Conservation (phyloP, 345 rosid species). For the Populus deltoides region DNA sequence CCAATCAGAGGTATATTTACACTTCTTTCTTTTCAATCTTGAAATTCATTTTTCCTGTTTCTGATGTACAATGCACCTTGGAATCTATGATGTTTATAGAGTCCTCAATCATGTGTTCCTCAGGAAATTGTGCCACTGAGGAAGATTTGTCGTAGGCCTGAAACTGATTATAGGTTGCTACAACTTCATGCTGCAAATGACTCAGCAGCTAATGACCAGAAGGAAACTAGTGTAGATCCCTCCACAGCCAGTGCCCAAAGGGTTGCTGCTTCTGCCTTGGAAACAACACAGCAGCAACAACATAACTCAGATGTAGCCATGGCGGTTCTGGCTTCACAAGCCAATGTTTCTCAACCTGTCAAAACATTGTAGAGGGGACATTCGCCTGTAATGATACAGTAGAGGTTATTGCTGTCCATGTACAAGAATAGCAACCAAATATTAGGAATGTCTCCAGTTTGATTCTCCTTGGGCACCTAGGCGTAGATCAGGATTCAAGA, state of each 20-base stretch:
- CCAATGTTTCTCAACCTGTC: constrained; percentile 16
- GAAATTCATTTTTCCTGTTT: not conserved
- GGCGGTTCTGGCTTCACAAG: constrained; percentile 1
- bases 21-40: not conserved
- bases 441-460: not conserved
- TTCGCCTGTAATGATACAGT: not conserved
- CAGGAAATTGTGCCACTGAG: constrained; percentile 98
- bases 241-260: constrained; percentile 17
- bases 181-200: constrained; percentile 78
- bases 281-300: constrained; percentile 39
- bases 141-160: constrained; percentile 94
- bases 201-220: constrained; percentile 33
- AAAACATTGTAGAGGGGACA: not conserved
- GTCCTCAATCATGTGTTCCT: not conserved
- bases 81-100: not conserved
- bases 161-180: constrained; percentile 95
- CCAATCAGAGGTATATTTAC: constrained; percentile 73
- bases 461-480: not conserved
- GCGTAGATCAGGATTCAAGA: not conserved
- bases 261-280: constrained; percentile 20
- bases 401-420: not conserved
- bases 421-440: constrained; percentile 1
- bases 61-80: not conserved
- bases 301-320: constrained; percentile 3
- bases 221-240: constrained; percentile 27